Evolutionary conservation across 768 basidiomycete genomes (phyloP).

Genomic region (Collybia sordida): DNA sequence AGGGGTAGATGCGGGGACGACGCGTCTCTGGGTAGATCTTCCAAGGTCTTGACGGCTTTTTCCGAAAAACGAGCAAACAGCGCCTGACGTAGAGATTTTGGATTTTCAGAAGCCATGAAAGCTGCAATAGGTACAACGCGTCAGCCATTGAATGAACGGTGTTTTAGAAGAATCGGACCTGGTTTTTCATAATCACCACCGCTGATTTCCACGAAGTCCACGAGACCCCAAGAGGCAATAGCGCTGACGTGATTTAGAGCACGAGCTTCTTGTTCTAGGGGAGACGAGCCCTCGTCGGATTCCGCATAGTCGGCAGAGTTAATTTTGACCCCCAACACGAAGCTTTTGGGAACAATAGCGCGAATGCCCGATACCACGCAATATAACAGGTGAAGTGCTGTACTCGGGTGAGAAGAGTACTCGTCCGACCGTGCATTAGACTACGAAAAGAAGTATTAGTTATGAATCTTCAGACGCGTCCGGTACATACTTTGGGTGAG

Average conservation of each 20-base stretch:
- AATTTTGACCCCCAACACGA: constrained; percentile 77
- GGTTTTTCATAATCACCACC: constrained; percentile 86
- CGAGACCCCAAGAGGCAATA: constrained; percentile 59
- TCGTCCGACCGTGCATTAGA: constrained; percentile 58
- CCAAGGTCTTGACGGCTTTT: constrained; percentile 46
- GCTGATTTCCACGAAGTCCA: constrained; percentile 88
- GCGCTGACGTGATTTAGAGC: constrained; percentile 60
- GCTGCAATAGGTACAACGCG: constrained; percentile 26
- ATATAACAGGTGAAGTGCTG: constrained; percentile 57
- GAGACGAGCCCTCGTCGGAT: constrained; percentile 9
- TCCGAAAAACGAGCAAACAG: constrained; percentile 72
- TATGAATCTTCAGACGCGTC: background rate
- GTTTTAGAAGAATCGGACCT: constrained; percentile 36
- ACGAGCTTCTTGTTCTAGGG: constrained; percentile 10
- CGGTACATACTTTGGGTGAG: constrained; percentile 56
- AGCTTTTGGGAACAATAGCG: constrained; percentile 47
- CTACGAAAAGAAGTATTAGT: constrained; percentile 3
- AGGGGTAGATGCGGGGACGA: constrained; percentile 42
- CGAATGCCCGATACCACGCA: constrained; percentile 60
- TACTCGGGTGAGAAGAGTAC: constrained; percentile 43
- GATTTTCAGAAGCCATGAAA: constrained; percentile 33
- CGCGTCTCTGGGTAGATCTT: constrained; percentile 23
- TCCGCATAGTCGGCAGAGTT: constrained; percentile 75
- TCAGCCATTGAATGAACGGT: background rate
- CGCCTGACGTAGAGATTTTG: constrained; percentile 55